Evolutionary conservation across 2,329 filamentous ascomycete genomes (phyloP), one percentile per base, ranked within the genome.

Genomic region (Venturia effusa): DNA sequence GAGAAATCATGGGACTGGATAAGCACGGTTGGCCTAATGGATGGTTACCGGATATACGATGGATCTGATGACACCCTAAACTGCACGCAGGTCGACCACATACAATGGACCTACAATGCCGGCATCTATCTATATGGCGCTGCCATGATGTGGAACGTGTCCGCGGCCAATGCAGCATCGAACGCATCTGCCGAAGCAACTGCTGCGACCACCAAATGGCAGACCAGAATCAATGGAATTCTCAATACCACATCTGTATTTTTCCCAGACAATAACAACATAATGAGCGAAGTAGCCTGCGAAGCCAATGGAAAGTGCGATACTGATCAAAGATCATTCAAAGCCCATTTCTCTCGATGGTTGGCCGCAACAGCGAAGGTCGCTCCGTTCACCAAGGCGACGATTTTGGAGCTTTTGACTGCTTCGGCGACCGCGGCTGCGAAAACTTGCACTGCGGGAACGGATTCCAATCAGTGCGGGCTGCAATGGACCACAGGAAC

Each of bases 381-480:
- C 22, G 76, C 75, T 0, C 75, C 75, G 10, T 76, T 68, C 67
- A 74, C 73, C 7, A 65, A 70, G 19, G 64, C 68, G 3, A 54
- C 71, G 4, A 75, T 88, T 61, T 77, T 82, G 70, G 77, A 80
- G 0, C 78, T 80, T 30, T 72, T 88, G 11, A 72, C 76, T 57
- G 74, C 79, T 0, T 85, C 83, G 3, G 86, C 84, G 0, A 67
- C 73, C 48, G 82, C 81, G 1, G 84, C 84, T 1, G 84, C 83
- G 2, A 72, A 76, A 63, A 78, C 79, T 32, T 87, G 84, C 70
- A 79, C 72, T 6, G 82, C 80, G n/a, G 80, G 78, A 34, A 66
- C 67, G 0, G 76, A 80, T 34, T 75, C 78, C 30, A 74, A 75
- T 4, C 77, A 75, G 0, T 81, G 79, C 67, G 79, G 79, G 27